Conservation (phyloP, 768 basidiomycete species). For the Ephemerocybe angulata region DNA sequence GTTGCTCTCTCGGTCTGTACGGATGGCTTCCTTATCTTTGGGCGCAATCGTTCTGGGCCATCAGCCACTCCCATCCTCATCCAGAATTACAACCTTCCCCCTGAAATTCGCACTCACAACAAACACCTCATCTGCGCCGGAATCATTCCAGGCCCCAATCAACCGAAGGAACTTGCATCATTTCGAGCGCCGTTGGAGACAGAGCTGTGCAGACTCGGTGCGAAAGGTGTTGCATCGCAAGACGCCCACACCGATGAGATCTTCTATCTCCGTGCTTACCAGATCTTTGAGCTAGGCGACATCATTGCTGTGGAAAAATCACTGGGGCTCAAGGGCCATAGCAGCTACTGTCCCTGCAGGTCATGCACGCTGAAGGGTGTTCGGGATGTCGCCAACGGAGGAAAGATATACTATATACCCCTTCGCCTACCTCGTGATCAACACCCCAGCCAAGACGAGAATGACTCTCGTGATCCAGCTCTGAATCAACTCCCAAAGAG, state of each 20-base stretch:
- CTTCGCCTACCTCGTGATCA: constrained; percentile 24
- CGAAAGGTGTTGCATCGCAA: constrained; percentile 32
- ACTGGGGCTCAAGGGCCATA: constrained; percentile 40
- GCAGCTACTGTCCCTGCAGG: constrained; percentile 31
- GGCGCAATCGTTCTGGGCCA: constrained; percentile 15
- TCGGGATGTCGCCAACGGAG: constrained; percentile 9
- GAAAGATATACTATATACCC: constrained; percentile 25
- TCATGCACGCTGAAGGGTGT: constrained; percentile 32
- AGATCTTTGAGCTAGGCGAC: constrained; percentile 19
- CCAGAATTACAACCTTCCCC: constrained; percentile 39
- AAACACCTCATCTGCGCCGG: constrained; percentile 28
- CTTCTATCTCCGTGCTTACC: constrained; percentile 18
- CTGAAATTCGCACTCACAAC: constrained; percentile 25
- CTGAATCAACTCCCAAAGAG: too few relatives aligned
- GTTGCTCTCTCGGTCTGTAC: constrained; percentile 40
- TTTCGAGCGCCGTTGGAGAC: constrained; percentile 23
- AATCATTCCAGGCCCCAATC: constrained; percentile 35
- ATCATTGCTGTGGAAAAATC: constrained; percentile 18
- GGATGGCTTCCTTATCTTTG: constrained; percentile 41
- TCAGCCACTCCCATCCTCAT: constrained; percentile 41
- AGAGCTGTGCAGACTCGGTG: constrained; percentile 33
- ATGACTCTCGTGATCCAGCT: too few relatives aligned
- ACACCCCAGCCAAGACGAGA: too few relatives aligned
- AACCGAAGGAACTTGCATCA: constrained; percentile 10
- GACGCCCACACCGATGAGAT: too few relatives aligned